phyloP scores from a whole-genome alignment of 352 stramenopile species.

The Phytopythium litorale region DNA sequence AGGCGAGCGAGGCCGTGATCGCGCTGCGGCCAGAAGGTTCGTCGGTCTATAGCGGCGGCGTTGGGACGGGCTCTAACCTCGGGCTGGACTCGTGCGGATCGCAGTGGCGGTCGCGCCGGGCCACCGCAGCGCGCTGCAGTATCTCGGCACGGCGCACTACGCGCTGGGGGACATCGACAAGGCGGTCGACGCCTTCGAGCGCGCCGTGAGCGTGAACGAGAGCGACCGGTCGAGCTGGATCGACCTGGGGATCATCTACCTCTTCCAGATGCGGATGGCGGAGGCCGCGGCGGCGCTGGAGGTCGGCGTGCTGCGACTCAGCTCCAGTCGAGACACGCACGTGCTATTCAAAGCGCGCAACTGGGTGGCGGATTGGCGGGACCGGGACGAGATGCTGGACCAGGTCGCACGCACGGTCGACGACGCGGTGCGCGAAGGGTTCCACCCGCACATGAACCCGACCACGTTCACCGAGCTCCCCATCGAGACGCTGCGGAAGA shows the following conservation, averaged over 20 bases:
- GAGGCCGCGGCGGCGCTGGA: conserved; percentile 46
- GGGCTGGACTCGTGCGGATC: background rate
- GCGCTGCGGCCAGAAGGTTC: conserved; percentile 34
- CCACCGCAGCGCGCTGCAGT: conserved; percentile 58
- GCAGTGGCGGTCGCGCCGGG: conserved; percentile 25
- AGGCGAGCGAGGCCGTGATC: conserved; percentile 32
- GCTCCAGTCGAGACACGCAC: conserved; percentile 25
- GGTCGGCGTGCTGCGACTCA: conserved; percentile 30
- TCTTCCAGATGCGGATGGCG: conserved; percentile 42
- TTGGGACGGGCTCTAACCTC: too few relatives aligned
- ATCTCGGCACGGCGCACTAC: conserved; percentile 66
- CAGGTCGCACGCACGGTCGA: conserved; percentile 25
- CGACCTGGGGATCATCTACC: conserved; percentile 65
- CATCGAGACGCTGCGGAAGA: conserved; percentile 15
- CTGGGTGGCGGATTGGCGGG: conserved; percentile 67
- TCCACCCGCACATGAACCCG: conserved; percentile 18
- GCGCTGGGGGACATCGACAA: conserved; percentile 53
- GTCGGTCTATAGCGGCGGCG: background rate
- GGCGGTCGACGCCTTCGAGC: conserved; percentile 56
- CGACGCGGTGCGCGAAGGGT: conserved; percentile 11
- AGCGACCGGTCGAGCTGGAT: conserved; percentile 53
- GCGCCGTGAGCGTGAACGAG: conserved; percentile 42
- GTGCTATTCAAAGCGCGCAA: conserved; percentile 59
- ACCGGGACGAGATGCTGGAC: conserved; percentile 44
- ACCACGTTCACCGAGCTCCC: conserved; percentile 50